Percentiles rank a stretch among this genome's conserved stretches.
phyloP scores from a whole-genome alignment of 306 rosid species.

The Vigna unguiculata region DNA sequence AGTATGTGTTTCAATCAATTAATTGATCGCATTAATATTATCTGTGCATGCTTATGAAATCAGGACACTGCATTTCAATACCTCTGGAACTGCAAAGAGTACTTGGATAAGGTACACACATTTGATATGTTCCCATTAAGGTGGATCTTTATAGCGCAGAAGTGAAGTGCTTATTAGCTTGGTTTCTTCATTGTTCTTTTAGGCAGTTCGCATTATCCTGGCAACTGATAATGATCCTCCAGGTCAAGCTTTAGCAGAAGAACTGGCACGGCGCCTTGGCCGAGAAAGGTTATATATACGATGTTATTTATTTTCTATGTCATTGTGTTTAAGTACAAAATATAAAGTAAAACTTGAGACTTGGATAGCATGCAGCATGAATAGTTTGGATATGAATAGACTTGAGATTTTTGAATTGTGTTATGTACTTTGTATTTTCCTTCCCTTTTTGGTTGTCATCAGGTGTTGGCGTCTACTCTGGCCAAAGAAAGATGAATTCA shows the following conservation, averaged over 20 bases:
- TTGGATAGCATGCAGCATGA: constrained; percentile 11
- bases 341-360: constrained; percentile 5
- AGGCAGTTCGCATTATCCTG: constrained; percentile 56
- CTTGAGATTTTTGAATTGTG: no score
- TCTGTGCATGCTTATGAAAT: constrained; percentile 45
- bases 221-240: constrained; percentile 63
- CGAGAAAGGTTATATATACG: constrained; percentile 51
- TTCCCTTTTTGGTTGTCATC: constrained; percentile 5
- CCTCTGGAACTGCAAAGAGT: constrained; percentile 77
- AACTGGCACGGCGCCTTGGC: constrained; percentile 60
- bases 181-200: constrained; percentile 34
- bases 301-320: constrained; percentile 33
- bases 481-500: constrained; percentile 59
- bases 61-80: constrained; percentile 81
- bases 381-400: constrained; percentile 3
- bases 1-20: neutral
- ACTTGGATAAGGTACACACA: constrained; percentile 73
- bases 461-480: constrained; percentile 59
- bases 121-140: constrained; percentile 24
- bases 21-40: constrained; percentile 35
- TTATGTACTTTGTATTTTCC: neutral
- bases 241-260: constrained; percentile 63
- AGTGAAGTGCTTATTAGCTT: neutral
- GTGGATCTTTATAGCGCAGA: constrained; percentile 32
- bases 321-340: constrained; percentile 15